Percentiles rank a stretch among this genome's conserved stretches.
phyloP scores from a whole-genome alignment of 2,329 filamentous ascomycete genomes.

The Pseudocercospora eumusae region DNA sequence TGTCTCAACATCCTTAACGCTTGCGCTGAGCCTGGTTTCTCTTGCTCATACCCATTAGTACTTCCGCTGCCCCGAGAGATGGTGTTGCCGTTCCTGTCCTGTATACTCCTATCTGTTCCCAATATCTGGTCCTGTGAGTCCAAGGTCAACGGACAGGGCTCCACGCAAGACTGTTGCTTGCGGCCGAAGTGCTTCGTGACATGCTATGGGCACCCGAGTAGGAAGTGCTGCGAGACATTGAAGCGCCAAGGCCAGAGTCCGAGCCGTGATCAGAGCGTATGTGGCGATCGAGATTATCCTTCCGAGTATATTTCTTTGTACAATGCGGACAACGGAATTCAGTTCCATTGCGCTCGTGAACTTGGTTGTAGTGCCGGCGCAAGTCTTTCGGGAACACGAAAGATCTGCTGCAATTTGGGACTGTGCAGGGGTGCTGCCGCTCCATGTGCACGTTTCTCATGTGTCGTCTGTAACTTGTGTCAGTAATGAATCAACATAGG shows the following conservation, averaged over 20 bases:
- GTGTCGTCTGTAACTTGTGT: neutral
- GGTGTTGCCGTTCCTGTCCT: neutral
- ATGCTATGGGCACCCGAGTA: constrained; percentile 8
- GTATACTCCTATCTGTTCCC: neutral
- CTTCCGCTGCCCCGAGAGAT: no score
- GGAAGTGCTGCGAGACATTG: constrained; percentile 7
- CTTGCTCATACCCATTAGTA: no score
- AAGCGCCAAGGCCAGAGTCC: constrained; percentile 2
- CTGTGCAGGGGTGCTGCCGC: neutral
- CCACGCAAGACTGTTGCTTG: neutral
- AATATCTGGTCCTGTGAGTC: neutral
- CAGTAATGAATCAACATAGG: neutral
- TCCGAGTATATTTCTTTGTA: neutral
- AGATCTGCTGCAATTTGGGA: neutral
- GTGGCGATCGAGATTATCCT: neutral
- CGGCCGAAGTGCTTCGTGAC: neutral
- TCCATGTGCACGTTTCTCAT: neutral
- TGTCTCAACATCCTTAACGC: neutral
- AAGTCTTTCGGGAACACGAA: constrained; percentile 3
- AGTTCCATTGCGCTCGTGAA: neutral
- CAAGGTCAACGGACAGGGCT: neutral
- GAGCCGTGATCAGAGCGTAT: neutral
- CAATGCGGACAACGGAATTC: neutral
- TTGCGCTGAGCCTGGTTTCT: neutral
- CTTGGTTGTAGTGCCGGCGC: neutral